Evolutionary conservation across 768 basidiomycete genomes (phyloP), one percentile per base, ranked within the genome.

Genomic region (Termitomyces sp.): DNA sequence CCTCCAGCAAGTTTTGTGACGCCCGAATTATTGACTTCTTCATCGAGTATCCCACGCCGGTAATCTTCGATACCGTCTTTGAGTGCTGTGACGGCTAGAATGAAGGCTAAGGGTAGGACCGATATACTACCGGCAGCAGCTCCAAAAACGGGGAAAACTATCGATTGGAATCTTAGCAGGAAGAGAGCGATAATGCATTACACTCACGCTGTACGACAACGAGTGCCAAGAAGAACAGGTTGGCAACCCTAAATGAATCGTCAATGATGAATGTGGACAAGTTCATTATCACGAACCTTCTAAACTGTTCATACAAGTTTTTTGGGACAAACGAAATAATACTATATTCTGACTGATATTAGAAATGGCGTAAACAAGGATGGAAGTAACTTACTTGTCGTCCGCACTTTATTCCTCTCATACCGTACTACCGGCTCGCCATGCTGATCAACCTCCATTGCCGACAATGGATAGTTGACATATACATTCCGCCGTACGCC

Each of bases 31-130:
- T 99, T 99, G 62, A 98, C 95, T 65, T 94, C 86, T 59, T 97
- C 89, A 68, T 99, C 96, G 41, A 95, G 78, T 9, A 71, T 64
- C 10, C 88, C 89, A 50, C 96, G 86, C n/a, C 95, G 85, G 68
- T 92, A 95, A 71, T 99, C 96, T 73, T 98, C 96, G 35, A 98
- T 76, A 7, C 88, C 96, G 68, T 99, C 96, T 71, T 98, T 99
- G 76, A 97, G 81, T 3, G 89, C 95, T 15, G 96, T 98, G 50
- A 96, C 88, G 30, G 75, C 68, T 41, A 99, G 70, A 61, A 98
- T 96, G 71, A 95, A 91, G 40, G 89, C 74, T 7, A 98, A 78
- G 0, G 96, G 96, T 4, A 98, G 72, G 63, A 90, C 87, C 3
- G 93, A 84, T 57, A 92, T 83, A 44, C 87, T 79, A 1, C 92